Conservation (phyloP, 176 grass and related monocot genomes). For the Oryza glumipatula region DNA sequence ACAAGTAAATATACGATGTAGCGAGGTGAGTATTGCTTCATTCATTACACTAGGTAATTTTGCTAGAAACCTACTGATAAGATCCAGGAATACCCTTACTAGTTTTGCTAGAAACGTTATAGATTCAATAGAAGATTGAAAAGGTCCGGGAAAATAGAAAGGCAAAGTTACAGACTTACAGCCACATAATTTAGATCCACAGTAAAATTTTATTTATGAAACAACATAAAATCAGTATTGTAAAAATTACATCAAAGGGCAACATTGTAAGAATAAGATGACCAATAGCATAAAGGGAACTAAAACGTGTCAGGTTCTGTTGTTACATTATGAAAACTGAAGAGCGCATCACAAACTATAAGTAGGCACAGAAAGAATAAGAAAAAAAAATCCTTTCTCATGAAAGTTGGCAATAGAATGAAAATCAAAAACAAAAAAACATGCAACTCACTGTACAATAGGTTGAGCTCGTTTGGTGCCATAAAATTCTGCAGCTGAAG, state of each 20-base stretch:
- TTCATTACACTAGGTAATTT: conserved; percentile 22
- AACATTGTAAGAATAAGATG: conserved; percentile 10
- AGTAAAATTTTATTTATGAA: conserved; percentile 11
- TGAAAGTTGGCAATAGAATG: background rate
- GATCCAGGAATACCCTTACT: background rate
- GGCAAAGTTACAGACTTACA: conserved; percentile 15
- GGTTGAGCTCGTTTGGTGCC: conserved; percentile 36
- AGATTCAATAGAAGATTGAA: background rate
- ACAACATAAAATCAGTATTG: background rate
- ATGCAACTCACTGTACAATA: conserved; percentile 49
- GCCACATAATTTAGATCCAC: conserved; percentile 14
- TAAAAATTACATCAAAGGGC: background rate
- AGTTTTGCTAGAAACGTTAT: conserved; percentile 1
- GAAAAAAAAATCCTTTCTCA: background rate
- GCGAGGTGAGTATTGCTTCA: conserved; percentile 2
- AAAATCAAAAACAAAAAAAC: background rate
- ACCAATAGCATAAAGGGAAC: conserved; percentile 2
- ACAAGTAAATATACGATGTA: conserved; percentile 13
- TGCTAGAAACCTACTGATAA: conserved; percentile 14
- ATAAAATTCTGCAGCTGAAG: conserved; percentile 39
- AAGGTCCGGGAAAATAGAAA: background rate
- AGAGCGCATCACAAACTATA: conserved; percentile 30
- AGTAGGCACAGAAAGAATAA: conserved; percentile 18
- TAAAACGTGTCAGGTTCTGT: conserved; percentile 21
- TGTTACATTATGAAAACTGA: conserved; percentile 16